phyloP scores from a whole-genome alignment of 768 basidiomycete species.

The Termitomyces sp. region DNA sequence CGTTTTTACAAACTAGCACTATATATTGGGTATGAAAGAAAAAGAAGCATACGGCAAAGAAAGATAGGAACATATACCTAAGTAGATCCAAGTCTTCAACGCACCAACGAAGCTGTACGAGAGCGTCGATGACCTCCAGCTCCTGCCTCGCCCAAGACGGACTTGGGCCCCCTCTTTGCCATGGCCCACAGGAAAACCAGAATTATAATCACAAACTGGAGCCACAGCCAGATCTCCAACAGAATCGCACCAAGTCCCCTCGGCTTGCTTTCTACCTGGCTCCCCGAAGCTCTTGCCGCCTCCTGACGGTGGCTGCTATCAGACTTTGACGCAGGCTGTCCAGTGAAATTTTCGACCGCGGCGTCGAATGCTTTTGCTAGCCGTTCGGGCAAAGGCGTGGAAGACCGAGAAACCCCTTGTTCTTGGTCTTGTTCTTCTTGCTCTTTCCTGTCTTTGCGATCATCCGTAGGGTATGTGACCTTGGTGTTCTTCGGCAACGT shows the following conservation, averaged over 20 bases:
- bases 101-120: conserved; percentile 11
- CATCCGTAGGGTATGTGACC: not conserved
- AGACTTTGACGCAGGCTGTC: not conserved
- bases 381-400: conserved; percentile 30
- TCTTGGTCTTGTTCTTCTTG: not conserved
- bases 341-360: conserved; percentile 35
- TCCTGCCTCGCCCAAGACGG: conserved; percentile 46
- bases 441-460: not conserved
- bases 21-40: conserved; percentile 3
- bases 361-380: conserved; percentile 38
- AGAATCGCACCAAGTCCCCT: conserved; percentile 35
- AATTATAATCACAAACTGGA: conserved; percentile 73
- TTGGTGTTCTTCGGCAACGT: conserved; percentile 10
- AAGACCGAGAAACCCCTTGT: conserved; percentile 7
- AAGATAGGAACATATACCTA: not conserved
- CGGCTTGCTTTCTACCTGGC: conserved; percentile 15
- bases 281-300: not conserved
- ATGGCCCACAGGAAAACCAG: conserved; percentile 76
- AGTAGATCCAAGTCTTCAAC: not conserved
- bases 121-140: conserved; percentile 16
- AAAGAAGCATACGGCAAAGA: not conserved
- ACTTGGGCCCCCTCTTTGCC: conserved; percentile 71
- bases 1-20: not conserved
- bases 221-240: conserved; percentile 78
- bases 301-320: conserved; percentile 1